These are phyloP conservation scores for Tulasnella calospora DNA, from an alignment of 768 basidiomycete species.

Conservation along the genomic window DNA sequence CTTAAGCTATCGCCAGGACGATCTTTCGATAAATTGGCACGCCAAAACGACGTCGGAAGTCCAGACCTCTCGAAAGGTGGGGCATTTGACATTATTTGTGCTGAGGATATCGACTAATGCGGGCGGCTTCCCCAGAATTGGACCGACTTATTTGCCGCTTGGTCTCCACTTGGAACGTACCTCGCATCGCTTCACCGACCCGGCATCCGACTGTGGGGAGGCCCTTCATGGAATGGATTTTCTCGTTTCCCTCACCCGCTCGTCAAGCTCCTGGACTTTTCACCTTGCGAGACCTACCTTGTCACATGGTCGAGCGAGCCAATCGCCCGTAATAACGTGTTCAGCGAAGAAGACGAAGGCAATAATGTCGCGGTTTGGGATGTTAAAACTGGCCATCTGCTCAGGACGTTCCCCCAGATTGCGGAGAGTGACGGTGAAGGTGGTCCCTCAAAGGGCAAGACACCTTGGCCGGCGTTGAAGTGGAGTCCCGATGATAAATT, in stretches of 20 bases:
- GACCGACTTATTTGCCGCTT: constrained; percentile 94
- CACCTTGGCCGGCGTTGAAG: constrained; percentile 91
- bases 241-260: constrained; percentile 92
- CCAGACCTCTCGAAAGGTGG: constrained; percentile 66
- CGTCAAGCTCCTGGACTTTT: constrained; percentile 94
- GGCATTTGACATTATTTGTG: constrained; percentile 33
- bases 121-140: constrained; percentile 56
- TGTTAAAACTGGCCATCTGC: constrained; percentile 83
- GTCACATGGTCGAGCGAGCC: constrained; percentile 97
- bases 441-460: constrained; percentile 54
- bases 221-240: constrained; percentile 79
- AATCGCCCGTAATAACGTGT: constrained; percentile 76
- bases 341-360: constrained; percentile 92
- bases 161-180: constrained; percentile 96
- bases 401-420: constrained; percentile 83
- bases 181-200: constrained; percentile 90
- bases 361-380: constrained; percentile 99
- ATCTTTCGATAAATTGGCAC: constrained; percentile 88
- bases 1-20: constrained; percentile 87
- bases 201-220: constrained; percentile 95
- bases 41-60: constrained; percentile 82
- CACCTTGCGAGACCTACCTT: constrained; percentile 91
- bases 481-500: constrained; percentile 97
- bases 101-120: not conserved
- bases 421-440: constrained; percentile 46